phyloP scores from a whole-genome alignment of 768 basidiomycete genomes.

The Phylloporus rhodoxanthus region DNA sequence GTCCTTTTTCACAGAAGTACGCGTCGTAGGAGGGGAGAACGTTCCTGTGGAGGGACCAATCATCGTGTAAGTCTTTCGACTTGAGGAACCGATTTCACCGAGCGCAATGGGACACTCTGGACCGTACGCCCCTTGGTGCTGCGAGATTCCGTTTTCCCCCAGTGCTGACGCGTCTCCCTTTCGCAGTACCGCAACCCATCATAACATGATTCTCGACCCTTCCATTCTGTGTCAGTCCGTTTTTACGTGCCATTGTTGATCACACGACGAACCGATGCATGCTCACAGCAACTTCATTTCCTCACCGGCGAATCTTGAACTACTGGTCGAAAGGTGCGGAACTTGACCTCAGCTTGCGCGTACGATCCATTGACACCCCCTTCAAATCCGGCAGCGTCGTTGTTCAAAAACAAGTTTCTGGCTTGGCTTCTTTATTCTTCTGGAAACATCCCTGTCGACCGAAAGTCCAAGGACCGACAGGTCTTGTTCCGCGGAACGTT shows the following conservation, averaged over 20 bases:
- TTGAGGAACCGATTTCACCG: constrained; percentile 1
- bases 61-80: constrained; percentile 64
- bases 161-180: constrained; percentile 13
- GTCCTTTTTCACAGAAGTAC: constrained; percentile 86
- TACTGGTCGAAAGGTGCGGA: constrained; percentile 87
- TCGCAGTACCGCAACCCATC: constrained; percentile 74
- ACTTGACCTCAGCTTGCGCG: constrained; percentile 8
- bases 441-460: constrained; percentile 97
- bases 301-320: constrained; percentile 74
- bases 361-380: constrained; percentile 8
- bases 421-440: constrained; percentile 75
- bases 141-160: neutral
- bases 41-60: constrained; percentile 86
- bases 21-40: constrained; percentile 81
- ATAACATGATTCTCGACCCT: constrained; percentile 95
- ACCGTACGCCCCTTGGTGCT: neutral
- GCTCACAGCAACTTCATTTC: constrained; percentile 68
- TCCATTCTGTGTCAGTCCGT: constrained; percentile 63
- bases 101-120: constrained; percentile 2
- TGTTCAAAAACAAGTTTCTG: constrained; percentile 76
- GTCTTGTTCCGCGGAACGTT: constrained; percentile 85
- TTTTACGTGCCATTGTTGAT: constrained; percentile 12
- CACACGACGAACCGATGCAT: constrained; percentile 14
- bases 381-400: constrained; percentile 43
- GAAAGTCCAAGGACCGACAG: constrained; percentile 89